Base-by-base conservation (phyloP, 768 basidiomycete genomes). In the Mycena pura region DNA sequence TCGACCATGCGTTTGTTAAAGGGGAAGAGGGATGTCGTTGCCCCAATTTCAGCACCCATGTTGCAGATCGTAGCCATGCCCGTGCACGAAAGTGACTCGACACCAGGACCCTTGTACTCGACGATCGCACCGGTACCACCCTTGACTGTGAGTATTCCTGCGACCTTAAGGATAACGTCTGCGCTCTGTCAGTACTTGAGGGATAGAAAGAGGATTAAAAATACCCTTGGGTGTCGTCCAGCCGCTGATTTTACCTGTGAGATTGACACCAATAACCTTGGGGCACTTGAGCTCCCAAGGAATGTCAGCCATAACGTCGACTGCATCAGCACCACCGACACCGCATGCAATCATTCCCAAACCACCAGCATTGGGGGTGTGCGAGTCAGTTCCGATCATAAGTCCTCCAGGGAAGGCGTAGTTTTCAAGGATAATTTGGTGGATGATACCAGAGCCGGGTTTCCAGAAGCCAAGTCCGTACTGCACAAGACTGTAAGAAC, bases 281-380 rank as follows among this genome's bases (percentile, higher is more conserved):
- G 96, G 97, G 77, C 95, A 96, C 82, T 99, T 99, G 65, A 99
- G 87, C 77, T 99, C 97, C 97, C 97, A 99, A 73, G 97, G 96
- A 73, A 99, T 87, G 67, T 78, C 87, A 72, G 97, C 95, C 94
- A 99, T 99, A 67, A 99, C 97, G 69, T 99, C 97, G 70, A 99
- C 96, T 31, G 97, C 96, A 72, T 99, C 96, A 50, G 96, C 96
- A 81, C 97, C 97, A 72, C 97, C 97, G 67, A 99, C 97, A 86
- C 97, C 97, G 76, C 96, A 96, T 44, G 96, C 96, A 75, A 98
- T 84, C 97, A 99, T 99, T 68, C 96, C 97, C 68, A 99, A 89
- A 83, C 97, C 97, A 76, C 97, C 97, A 63, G 97, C 97, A 74
- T 99, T 99, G 47, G 97, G 97, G 7, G 97, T 98, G 80, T 99